These are phyloP conservation scores for Podaxis mareebaensis DNA, from an alignment of 768 basidiomycete genomes.

Conservation along the genomic window DNA sequence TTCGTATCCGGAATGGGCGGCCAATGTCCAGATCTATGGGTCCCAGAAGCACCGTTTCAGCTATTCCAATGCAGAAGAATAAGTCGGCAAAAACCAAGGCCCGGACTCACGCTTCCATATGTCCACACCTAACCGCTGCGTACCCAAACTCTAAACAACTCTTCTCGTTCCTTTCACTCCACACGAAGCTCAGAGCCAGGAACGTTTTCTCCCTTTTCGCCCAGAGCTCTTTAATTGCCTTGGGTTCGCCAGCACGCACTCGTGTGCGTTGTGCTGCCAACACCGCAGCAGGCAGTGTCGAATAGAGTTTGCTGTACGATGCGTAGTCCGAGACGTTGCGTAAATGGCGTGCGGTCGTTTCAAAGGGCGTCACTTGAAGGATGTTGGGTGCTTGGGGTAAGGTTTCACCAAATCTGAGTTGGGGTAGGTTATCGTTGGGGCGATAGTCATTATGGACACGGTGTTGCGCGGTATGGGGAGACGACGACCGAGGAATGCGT, in stretches of 20 bases:
- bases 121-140: constrained; percentile 72
- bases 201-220: constrained; percentile 70
- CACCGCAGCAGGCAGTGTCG: constrained; percentile 68
- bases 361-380: constrained; percentile 66
- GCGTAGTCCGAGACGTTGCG: constrained; percentile 69
- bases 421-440: constrained; percentile 10
- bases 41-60: constrained; percentile 10
- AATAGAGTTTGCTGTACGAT: constrained; percentile 68
- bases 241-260: constrained; percentile 65
- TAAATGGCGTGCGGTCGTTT: constrained; percentile 65
- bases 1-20: constrained; percentile 75
- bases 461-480: neutral
- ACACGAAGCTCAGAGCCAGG: constrained; percentile 73
- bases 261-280: constrained; percentile 67
- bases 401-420: constrained; percentile 69
- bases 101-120: constrained; percentile 62
- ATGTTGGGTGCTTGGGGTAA: constrained; percentile 74
- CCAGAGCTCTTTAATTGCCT: constrained; percentile 69
- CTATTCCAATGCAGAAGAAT: constrained; percentile 11
- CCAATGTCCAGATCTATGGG: constrained; percentile 64
- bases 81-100: constrained; percentile 16
- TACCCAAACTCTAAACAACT: constrained; percentile 81
- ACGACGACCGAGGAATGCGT: constrained; percentile 9
- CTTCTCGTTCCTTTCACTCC: constrained; percentile 69
- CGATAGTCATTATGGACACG: neutral